These are phyloP conservation scores for Citrus unshiu DNA, from an alignment of 345 rosid genomes.

Conservation along the genomic window DNA sequence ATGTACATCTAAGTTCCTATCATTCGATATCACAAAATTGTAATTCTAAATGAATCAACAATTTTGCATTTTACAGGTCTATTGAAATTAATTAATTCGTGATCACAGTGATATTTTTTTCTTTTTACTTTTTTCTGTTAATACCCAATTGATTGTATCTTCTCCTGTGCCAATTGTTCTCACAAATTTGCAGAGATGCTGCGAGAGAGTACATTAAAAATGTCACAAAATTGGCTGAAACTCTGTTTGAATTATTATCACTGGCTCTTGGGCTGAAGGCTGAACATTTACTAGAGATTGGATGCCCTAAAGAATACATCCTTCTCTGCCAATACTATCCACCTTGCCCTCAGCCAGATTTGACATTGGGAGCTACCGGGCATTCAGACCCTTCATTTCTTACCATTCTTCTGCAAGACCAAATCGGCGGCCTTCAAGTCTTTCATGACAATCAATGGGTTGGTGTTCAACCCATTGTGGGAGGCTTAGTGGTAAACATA, in stretches of 20 bases:
- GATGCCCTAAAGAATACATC: neutral
- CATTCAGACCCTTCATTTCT: conserved; percentile 15
- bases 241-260: neutral
- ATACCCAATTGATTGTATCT: neutral
- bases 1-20: no score
- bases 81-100: neutral
- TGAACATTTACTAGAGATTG: neutral
- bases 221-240: neutral
- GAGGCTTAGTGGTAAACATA: conserved; percentile 13
- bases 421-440: conserved; percentile 22
- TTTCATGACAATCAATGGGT: conserved; percentile 10
- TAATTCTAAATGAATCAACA: no score
- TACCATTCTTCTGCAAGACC: conserved; percentile 20
- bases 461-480: conserved; percentile 7
- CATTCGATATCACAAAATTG: no score
- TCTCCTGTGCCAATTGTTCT: neutral
- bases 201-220: neutral
- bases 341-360: conserved; percentile 13
- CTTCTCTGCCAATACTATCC: conserved; percentile 1
- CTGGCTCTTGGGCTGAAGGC: neutral
- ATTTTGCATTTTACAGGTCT: neutral
- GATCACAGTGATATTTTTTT: neutral
- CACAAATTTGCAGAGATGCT: neutral
- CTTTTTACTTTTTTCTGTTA: no score
- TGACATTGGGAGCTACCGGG: conserved; percentile 11